Percentiles rank a stretch among this genome's conserved stretches.
Conservation (phyloP, 176 grass and related monocot genomes). For the Aegilops sharonensis region DNA sequence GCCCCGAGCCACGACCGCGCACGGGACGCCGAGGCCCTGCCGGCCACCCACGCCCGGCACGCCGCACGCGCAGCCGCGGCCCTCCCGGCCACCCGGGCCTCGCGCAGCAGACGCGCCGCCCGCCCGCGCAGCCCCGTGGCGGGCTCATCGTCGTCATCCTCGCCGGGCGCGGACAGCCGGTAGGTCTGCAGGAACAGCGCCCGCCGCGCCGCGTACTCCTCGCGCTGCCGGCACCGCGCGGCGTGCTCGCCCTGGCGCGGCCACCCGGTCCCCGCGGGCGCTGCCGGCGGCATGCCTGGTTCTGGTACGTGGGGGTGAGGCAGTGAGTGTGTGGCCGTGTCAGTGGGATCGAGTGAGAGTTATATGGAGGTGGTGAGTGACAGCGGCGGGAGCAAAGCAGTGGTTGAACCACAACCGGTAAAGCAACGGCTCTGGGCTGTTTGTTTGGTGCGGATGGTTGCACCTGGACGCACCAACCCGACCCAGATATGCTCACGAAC, state of each 20-base stretch:
- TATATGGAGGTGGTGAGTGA: not conserved
- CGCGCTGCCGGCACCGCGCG: not conserved
- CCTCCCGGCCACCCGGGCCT: not conserved
- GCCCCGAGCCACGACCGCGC: not conserved
- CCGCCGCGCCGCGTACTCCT: constrained; percentile 36
- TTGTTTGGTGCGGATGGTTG: constrained; percentile 41
- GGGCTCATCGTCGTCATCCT: not conserved
- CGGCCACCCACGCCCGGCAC: not conserved
- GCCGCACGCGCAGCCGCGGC: not conserved
- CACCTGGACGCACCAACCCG: constrained; percentile 34
- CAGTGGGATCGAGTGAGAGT: not conserved
- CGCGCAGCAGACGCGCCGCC: constrained; percentile 10
- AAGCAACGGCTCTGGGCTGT: not conserved
- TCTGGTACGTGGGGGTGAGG: not conserved
- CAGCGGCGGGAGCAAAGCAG: not conserved
- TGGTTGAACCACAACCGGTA: constrained; percentile 50
- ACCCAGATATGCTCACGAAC: too few species aligned
- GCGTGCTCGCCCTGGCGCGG: not conserved
- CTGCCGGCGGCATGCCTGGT: not conserved
- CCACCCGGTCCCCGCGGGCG: not conserved
- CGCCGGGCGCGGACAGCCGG: constrained; percentile 26
- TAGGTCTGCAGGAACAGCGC: constrained; percentile 61
- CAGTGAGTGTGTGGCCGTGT: not conserved
- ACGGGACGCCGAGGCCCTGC: not conserved
- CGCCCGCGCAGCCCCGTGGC: not conserved